Evolutionary conservation across 805 yeast genomes (phyloP), one percentile per base, ranked within the genome.

Genomic region (Barnettozyma salicaria): DNA sequence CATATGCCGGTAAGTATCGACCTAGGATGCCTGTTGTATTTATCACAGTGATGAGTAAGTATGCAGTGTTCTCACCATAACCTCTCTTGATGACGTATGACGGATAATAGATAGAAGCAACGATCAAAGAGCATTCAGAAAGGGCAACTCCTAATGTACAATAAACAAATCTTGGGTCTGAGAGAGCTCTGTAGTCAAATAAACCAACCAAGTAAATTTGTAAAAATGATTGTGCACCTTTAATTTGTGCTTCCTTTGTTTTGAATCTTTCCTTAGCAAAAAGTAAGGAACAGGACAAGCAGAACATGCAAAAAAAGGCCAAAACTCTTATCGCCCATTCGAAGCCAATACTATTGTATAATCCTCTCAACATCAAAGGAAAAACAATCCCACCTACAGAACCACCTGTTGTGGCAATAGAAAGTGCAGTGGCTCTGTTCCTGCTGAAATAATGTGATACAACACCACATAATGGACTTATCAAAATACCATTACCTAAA

Each of bases 401-500:
- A 2, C 79, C 80, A 14, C 80, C 79, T 39, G 67, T 60, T 3
- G 73, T 68, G 1, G 76, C 73, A 1, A 67, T 41, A 17, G 76
- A 70, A 11, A 67, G 61, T 1, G 78, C 80, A 41, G 67, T 63
- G 1, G 80, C 88, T 48, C 88, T 63, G 47, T 66, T 77, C 23
- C 57, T 60, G 26, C 64, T 59, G 53, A 80, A 81, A 80, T 84
- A 81, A 42, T 81, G 85, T 19, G 78, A 74, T 1, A 79, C 67
- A 13, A 74, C 76, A 6, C 83, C 72, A 3, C 80, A 64, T 25
- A 76, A 54, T 0, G 87, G 86, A 7, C 78, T 69, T 60, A 76
- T 70, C 23, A 79, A 63, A 23, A 78, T 59, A 2, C 81, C 81
- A 25, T 73, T 67, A 0, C 84, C 86, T 5, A 70, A 42, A 4